A percentile compares a stretch with the other conserved stretches of the same genome.
Evolutionary conservation across 495 filamentous ascomycete species (phyloP).

Genomic region (Penicillium nucicola): DNA sequence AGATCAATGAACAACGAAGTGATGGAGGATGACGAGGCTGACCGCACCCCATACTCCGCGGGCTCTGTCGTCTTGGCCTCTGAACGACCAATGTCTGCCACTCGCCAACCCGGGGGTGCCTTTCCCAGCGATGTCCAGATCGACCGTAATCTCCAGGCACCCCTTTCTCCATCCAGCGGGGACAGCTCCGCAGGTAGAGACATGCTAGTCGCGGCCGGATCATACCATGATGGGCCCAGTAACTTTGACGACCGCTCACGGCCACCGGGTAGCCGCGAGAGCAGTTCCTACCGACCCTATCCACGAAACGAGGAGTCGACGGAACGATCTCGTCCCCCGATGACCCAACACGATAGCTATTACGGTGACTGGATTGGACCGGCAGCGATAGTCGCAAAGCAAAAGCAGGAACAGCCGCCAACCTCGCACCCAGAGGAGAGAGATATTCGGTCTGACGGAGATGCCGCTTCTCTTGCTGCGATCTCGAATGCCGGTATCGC

Average conservation of each 20-base stretch:
- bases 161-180: slow-evolving; percentile 71
- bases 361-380: slow-evolving; percentile 45
- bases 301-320: slow-evolving; percentile 4
- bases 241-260: slow-evolving; percentile 15
- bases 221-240: slow-evolving; percentile 47
- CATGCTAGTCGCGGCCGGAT: slow-evolving; percentile 54
- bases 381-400: slow-evolving; percentile 20
- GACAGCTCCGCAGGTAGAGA: slow-evolving; percentile 65
- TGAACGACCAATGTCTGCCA: slow-evolving; percentile 45
- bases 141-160: slow-evolving; percentile 72
- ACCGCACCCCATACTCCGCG: slow-evolving; percentile 66
- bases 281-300: slow-evolving; percentile 10
- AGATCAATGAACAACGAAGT: slow-evolving; percentile 66
- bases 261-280: slow-evolving; percentile 11
- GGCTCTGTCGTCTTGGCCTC: slow-evolving; percentile 45
- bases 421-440: slow-evolving; percentile 15
- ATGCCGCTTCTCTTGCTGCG: slow-evolving; percentile 16
- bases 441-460: slow-evolving; percentile 21
- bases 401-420: slow-evolving; percentile 18
- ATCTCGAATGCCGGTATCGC: slow-evolving; percentile 20
- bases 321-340: slow-evolving; percentile 10
- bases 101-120: slow-evolving; percentile 77
- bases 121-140: slow-evolving; percentile 87
- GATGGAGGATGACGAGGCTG: slow-evolving; percentile 86
- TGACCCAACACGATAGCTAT: slow-evolving; percentile 35